These are phyloP conservation scores for Beauveria varroae DNA, from an alignment of 2,329 filamentous ascomycete species.

Conservation along the genomic window DNA sequence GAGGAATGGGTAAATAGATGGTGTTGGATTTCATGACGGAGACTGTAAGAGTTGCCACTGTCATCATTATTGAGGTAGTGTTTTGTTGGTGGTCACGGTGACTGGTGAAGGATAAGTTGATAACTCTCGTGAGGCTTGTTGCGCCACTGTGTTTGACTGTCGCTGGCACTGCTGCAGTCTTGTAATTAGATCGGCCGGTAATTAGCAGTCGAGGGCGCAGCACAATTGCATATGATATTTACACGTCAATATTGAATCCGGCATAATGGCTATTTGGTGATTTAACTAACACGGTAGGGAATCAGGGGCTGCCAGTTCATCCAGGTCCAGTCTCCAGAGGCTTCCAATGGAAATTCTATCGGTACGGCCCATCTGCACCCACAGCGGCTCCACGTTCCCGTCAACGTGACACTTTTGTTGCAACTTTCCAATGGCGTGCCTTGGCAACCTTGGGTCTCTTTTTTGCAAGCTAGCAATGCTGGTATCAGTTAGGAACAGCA, in stretches of 20 bases:
- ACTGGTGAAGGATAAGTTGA: too few species aligned
- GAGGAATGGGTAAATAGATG: neutral
- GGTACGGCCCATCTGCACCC: constrained; percentile 7
- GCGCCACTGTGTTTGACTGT: too few species aligned
- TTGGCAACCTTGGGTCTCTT: neutral
- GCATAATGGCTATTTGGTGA: too few species aligned
- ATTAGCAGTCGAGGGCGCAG: neutral
- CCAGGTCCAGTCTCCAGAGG: neutral
- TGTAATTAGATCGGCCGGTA: neutral
- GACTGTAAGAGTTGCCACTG: too few species aligned
- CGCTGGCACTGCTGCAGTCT: too few species aligned
- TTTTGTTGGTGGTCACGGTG: too few species aligned
- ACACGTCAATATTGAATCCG: too few species aligned
- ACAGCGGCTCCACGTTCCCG: constrained; percentile 8
- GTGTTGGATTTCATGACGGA: too few species aligned
- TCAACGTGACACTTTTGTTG: neutral
- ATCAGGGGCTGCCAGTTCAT: neutral
- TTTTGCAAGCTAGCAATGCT: too few species aligned
- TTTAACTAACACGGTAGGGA: neutral
- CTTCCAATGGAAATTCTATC: neutral
- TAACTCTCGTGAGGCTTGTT: too few species aligned
- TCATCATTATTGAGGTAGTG: too few species aligned
- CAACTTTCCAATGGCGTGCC: neutral
- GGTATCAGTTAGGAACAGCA: neutral
- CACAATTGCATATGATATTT: neutral